phyloP scores from a whole-genome alignment of 148 eudicot species.

The Rhododendron griersonianum region DNA sequence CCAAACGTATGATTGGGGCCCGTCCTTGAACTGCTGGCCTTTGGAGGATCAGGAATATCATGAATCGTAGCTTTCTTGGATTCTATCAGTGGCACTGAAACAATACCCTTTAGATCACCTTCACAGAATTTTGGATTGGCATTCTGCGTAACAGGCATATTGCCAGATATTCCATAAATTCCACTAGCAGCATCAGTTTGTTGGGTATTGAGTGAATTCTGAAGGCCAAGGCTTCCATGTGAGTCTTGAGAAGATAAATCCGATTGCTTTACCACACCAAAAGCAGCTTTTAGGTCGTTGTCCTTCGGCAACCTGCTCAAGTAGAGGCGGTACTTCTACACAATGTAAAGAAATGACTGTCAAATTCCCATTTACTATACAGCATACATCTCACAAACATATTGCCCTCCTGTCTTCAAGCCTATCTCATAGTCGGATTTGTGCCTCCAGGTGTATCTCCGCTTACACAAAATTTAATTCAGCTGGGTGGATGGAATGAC shows the following conservation, averaged over 20 bases:
- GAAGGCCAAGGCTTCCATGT: slow-evolving; percentile 35
- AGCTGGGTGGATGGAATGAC: neutral
- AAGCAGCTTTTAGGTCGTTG: slow-evolving; percentile 43
- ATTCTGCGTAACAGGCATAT: slow-evolving; percentile 23
- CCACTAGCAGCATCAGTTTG: slow-evolving; percentile 33
- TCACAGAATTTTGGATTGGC: slow-evolving; percentile 33
- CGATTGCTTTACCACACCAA: slow-evolving; percentile 38
- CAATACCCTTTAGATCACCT: slow-evolving; percentile 26
- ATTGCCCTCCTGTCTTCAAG: neutral
- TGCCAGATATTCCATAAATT: slow-evolving; percentile 25
- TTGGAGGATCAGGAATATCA: slow-evolving; percentile 33
- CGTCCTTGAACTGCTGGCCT: slow-evolving; percentile 32
- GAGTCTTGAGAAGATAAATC: slow-evolving; percentile 49
- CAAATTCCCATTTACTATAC: neutral
- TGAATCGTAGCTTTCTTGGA: slow-evolving; percentile 25
- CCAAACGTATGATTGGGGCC: slow-evolving; percentile 29
- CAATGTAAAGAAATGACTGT: slow-evolving; percentile 8
- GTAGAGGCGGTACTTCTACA: slow-evolving; percentile 97
- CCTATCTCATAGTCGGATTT: neutral
- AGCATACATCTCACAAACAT: neutral
- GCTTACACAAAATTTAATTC: neutral
- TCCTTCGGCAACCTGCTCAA: slow-evolving; percentile 68
- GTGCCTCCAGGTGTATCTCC: neutral
- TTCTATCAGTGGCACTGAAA: slow-evolving; percentile 36
- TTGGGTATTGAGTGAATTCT: slow-evolving; percentile 29